Conservation (phyloP, 1,139 yeast genomes). For the Geotrichum bryndzae region DNA sequence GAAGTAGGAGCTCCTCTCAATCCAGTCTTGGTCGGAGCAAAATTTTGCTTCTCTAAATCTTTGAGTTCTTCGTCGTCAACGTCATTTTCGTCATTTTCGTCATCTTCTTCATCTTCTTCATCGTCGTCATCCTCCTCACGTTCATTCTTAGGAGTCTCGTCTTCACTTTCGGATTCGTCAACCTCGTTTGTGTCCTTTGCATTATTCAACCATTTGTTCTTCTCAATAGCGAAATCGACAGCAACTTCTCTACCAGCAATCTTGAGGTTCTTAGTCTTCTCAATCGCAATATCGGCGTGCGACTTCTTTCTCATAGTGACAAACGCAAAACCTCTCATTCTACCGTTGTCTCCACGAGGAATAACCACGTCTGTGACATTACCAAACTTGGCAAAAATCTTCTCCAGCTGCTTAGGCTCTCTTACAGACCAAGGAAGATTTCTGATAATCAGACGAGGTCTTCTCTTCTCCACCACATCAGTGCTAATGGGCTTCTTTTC, state of each 20-base stretch:
- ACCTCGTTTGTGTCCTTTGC: conserved; percentile 40
- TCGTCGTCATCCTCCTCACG: conserved; percentile 22
- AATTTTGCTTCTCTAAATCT: conserved; percentile 31
- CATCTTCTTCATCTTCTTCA: conserved; percentile 28
- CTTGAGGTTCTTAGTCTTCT: conserved; percentile 63
- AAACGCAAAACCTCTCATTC: conserved; percentile 92
- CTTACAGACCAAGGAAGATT: conserved; percentile 96
- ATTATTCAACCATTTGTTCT: conserved; percentile 63
- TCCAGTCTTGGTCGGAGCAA: conserved; percentile 7
- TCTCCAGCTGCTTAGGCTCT: conserved; percentile 63
- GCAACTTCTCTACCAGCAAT: conserved; percentile 90
- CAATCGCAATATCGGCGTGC: conserved; percentile 77
- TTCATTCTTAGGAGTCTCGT: conserved; percentile 27
- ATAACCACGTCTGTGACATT: conserved; percentile 84
- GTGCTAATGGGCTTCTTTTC: conserved; percentile 9
- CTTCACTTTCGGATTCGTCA: conserved; percentile 37
- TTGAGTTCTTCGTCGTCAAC: conserved; percentile 28
- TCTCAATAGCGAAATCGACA: conserved; percentile 89
- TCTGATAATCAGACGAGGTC: conserved; percentile 79
- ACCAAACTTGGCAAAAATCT: conserved; percentile 71
- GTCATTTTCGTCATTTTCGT: conserved; percentile 29
- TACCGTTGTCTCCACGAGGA: conserved; percentile 83
- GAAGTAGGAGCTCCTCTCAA: conserved; percentile 22
- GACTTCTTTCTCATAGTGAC: conserved; percentile 79
- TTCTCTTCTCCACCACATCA: conserved; percentile 47